Conservation (phyloP, 495 filamentous ascomycete genomes). For the Penicillium pulvis region DNA sequence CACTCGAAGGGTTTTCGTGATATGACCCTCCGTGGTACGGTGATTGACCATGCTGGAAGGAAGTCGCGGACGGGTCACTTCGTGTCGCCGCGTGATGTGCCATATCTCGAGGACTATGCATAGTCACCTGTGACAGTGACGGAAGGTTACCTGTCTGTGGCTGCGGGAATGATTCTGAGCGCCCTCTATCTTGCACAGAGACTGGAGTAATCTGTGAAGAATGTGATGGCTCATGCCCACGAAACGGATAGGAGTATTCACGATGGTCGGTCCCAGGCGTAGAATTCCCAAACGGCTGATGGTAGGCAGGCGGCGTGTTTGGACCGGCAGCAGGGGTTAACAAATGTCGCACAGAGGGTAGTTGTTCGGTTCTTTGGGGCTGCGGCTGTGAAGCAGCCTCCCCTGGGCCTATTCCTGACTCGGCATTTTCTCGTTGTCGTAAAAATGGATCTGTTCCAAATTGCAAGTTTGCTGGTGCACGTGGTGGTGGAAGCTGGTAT, state of each 20-base stretch:
- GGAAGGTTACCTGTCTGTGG: conserved; percentile 31
- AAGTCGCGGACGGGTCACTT: conserved; percentile 24
- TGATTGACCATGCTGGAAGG: conserved; percentile 19
- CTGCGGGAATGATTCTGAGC: conserved; percentile 27
- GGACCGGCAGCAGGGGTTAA: conserved; percentile 41
- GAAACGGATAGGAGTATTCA: conserved; percentile 24
- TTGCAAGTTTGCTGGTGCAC: conserved; percentile 40
- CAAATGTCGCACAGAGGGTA: conserved; percentile 53
- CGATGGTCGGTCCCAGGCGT: conserved; percentile 22
- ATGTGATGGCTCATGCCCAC: conserved; percentile 26
- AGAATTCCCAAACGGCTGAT: conserved; percentile 26
- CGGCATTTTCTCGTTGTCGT: conserved; percentile 33
- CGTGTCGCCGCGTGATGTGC: conserved; percentile 23
- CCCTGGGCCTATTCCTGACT: conserved; percentile 24
- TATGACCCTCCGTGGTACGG: conserved; percentile 16
- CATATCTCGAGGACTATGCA: conserved; percentile 24
- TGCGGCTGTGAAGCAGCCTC: conserved; percentile 21
- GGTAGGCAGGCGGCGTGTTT: conserved; percentile 35
- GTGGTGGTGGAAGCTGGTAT: conserved; percentile 55
- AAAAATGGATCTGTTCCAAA: conserved; percentile 47
- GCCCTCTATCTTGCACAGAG: conserved; percentile 24
- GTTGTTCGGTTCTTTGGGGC: conserved; percentile 27
- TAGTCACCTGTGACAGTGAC: conserved; percentile 37
- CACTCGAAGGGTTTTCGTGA: conserved; percentile 21
- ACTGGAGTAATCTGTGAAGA: conserved; percentile 16